Percentiles rank a stretch among this genome's conserved stretches.
Evolutionary conservation across 768 basidiomycete genomes (phyloP).

Genomic region (Lentinula edodes): DNA sequence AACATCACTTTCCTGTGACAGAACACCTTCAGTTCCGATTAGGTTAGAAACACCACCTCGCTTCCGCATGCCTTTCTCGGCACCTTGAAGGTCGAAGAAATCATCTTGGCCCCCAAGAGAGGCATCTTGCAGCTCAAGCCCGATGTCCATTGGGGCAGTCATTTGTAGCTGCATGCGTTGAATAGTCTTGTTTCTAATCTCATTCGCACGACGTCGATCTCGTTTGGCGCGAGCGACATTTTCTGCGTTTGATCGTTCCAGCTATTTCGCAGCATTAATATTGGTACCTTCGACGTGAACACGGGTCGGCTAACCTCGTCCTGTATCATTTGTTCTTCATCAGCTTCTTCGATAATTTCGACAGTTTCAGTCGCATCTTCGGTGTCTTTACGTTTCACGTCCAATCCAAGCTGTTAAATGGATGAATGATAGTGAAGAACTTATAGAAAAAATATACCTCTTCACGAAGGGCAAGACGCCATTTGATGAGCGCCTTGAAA

Average conservation of each 20-base stretch:
- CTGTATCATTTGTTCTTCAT: constrained; percentile 86
- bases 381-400: constrained; percentile 66
- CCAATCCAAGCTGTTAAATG: constrained; percentile 65
- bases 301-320: constrained; percentile 59
- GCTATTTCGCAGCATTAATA: constrained; percentile 36
- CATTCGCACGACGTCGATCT: constrained; percentile 81
- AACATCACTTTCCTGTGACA: constrained; percentile 34
- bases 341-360: constrained; percentile 61
- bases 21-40: constrained; percentile 38
- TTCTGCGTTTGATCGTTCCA: constrained; percentile 79
- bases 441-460: constrained; percentile 45
- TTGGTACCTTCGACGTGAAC: background rate
- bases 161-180: constrained; percentile 96
- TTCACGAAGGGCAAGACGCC: constrained; percentile 83
- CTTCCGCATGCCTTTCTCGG: constrained; percentile 38
- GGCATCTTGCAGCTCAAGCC: constrained; percentile 76
- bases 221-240: constrained; percentile 69
- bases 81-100: constrained; percentile 76
- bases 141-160: constrained; percentile 96
- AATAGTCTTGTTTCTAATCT: constrained; percentile 80
- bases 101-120: constrained; percentile 80
- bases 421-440: background rate
- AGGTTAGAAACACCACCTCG: constrained; percentile 34
- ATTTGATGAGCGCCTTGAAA: constrained; percentile 89
- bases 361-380: constrained; percentile 73